Conservation (phyloP, 257 asterid genomes). For the Capsicum baccatum region DNA sequence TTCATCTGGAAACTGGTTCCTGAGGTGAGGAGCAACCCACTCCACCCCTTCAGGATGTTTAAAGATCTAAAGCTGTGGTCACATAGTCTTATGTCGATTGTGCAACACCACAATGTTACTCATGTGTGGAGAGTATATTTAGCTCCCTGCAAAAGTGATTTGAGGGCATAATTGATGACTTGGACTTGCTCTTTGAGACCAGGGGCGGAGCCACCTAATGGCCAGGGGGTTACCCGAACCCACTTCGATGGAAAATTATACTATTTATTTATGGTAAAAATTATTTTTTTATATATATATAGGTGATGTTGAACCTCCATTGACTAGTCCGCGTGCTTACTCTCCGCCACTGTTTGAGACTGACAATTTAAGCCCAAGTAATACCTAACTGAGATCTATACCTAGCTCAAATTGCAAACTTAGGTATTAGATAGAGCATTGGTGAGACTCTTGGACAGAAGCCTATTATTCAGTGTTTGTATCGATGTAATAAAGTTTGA, state of each 20-base stretch:
- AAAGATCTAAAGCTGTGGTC: constrained; percentile 13
- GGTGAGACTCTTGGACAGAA: neutral
- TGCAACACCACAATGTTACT: constrained; percentile 20
- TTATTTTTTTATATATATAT: too few species aligned
- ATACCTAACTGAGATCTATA: constrained; percentile 16
- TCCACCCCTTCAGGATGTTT: neutral
- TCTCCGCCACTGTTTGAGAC: neutral
- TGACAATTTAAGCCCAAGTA: neutral
- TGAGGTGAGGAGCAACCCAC: too few species aligned
- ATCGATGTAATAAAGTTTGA: constrained; percentile 31
- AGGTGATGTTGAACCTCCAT: too few species aligned
- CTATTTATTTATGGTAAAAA: too few species aligned
- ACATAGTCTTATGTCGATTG: neutral
- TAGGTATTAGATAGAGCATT: neutral
- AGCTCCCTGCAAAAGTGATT: neutral
- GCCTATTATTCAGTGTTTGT: neutral
- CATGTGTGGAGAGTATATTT: neutral
- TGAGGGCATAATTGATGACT: constrained; percentile 12
- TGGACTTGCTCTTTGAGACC: neutral
- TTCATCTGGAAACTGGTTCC: too few species aligned
- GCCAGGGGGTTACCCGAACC: too few species aligned
- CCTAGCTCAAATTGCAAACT: constrained; percentile 11
- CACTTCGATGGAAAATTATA: too few species aligned
- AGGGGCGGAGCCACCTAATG: too few species aligned
- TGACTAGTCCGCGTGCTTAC: too few species aligned